Evolutionary conservation across 1,139 yeast genomes (phyloP), one percentile per base, ranked within the genome.

Genomic region (Protomyces inundatus): DNA sequence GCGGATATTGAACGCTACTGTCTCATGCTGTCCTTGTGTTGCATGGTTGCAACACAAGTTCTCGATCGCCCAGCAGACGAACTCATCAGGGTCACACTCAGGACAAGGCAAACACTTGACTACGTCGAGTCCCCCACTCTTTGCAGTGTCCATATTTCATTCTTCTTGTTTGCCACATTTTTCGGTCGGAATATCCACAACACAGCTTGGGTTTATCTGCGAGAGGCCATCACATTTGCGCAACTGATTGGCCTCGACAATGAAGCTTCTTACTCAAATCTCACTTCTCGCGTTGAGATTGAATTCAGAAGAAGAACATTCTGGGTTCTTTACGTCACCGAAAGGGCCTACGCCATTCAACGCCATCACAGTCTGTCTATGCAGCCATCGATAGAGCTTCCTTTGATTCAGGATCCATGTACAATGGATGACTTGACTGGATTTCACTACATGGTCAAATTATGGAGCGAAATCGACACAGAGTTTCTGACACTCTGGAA

Each of bases 221-320:
- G 70, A 6, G 70, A 68, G 55, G 70, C 70, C 7, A 67, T 68
- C 23, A 62, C 69, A 6, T 68, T 65, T 45, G 67, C 69, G 3
- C 70, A 68, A 12, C 55, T 64, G 12, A 60, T 60, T 48, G 69
- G 67, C 5, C 58, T 68, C 34, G 69, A 68, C 54, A 46, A 48
- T 12, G 69, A 67, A 40, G 59, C 58, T n/a, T 54, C 57, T n/a
- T 68, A 66, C 45, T 37, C 50, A n/a, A 54, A 12, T 3, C 46
- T 60, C 14, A 36, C 66, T 23, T 37, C 36, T 6, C 12, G 42
- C n/a, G 33, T 32, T 12, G 58, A 54, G 37, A 39, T 34, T 6
- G 54, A 33, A 4, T 54, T 36, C 40, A 35, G 54, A 6, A 50
- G 64, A 32, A 16, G 64, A 37, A 54, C 58, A 32, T 60, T 60